Evolutionary conservation across 2,329 filamentous ascomycete species (phyloP), one percentile per base, ranked within the genome.

Genomic region (Fusarium poae): DNA sequence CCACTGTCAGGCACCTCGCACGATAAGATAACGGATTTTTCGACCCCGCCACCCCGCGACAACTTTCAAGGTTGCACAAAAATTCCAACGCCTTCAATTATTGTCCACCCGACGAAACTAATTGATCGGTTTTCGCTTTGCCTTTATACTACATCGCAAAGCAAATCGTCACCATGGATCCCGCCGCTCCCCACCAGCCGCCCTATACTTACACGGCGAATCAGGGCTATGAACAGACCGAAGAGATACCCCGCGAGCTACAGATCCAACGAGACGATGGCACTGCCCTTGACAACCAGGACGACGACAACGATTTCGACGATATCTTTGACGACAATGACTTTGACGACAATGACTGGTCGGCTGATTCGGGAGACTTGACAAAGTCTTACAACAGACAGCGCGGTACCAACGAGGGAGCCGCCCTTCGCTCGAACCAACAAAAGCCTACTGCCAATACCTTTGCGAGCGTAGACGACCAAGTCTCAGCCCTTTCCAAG

Each of bases 371-470:
- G 1, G 84, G 86, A 39, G 92, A 97, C 78, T 86, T 93, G 58
- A 94, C 93, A 37, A 96, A 97, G 80, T 89, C 91, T 10, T 96
- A 96, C 83, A 97, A 97, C 78, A 91, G 94, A 65, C 93, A 97
- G 77, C 86, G 89, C 62, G 89, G 89, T 75, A 79, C 92, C 57
- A 88, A 90, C 54, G 84, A 71, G 32, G 73, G 61, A 20, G 79
- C 82, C 65, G 83, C 88, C 48, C 85, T 88, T 57, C 90, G 91
- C 74, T 88, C 89, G 58, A 97, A 96, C 76, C 86, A 90, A 20
- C 93, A 94, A 77, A 92, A 91, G 74, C 92, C 93, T 9, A 86
- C 86, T 1, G 89, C 92, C 45, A 97, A 97, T 79, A 94, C 92
- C 1, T 86, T 88, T 65, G 87, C 92, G 25, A 91, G 89, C 25